Conservation (phyloP, 2,329 filamentous ascomycete genomes). For the Apiospora pterosperma region DNA sequence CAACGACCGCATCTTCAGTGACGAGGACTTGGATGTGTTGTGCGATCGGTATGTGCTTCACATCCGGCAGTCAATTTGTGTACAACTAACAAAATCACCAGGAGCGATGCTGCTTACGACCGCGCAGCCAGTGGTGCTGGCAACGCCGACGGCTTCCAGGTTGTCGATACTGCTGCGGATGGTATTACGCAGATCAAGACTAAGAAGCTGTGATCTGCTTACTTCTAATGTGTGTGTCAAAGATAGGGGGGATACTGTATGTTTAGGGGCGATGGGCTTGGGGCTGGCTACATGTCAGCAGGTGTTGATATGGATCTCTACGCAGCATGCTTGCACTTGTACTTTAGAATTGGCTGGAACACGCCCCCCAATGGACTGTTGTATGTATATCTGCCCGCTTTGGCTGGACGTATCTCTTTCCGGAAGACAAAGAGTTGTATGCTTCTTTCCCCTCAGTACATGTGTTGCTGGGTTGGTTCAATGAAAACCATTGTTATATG, state of each 20-base stretch:
- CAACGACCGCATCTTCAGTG: slow-evolving; percentile 65
- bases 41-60: slow-evolving; percentile 59
- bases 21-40: slow-evolving; percentile 72
- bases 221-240: not conserved
- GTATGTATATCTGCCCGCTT: not conserved
- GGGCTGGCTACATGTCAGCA: not conserved
- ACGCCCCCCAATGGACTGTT: not conserved
- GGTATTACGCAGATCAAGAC: slow-evolving; percentile 39
- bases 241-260: not conserved
- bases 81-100: slow-evolving; percentile 15
- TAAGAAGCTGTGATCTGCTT: not conserved
- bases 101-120: slow-evolving; percentile 59
- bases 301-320: not conserved
- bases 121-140: slow-evolving; percentile 77
- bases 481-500: not conserved
- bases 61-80: not conserved
- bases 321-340: not conserved
- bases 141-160: slow-evolving; percentile 66
- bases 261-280: not conserved
- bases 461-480: not conserved
- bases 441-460: not conserved
- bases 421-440: not conserved
- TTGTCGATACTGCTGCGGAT: slow-evolving; percentile 70
- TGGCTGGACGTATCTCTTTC: not conserved
- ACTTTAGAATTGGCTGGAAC: not conserved